Conservation (phyloP, 2,329 filamentous ascomycete species). For the Sporothrix pallida region DNA sequence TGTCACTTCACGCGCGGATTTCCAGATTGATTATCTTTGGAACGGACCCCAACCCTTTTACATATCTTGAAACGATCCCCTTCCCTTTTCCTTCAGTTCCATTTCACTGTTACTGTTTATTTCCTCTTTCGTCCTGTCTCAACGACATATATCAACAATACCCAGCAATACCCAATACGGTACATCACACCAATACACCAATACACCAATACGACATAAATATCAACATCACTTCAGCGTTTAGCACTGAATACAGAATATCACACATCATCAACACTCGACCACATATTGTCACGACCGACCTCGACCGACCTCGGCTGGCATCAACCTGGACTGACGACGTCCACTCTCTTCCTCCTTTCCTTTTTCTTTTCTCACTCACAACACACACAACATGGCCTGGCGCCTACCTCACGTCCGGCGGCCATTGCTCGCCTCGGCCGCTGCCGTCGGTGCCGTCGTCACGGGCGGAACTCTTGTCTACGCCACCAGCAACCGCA, state of each 20-base stretch:
- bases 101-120: background rate
- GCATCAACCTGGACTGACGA: conserved; percentile 2
- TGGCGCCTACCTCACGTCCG: conserved; percentile 26
- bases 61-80: background rate
- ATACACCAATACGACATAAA: background rate
- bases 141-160: conserved; percentile 9
- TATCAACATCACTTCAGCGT: background rate
- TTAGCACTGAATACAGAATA: background rate
- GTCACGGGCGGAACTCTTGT: conserved; percentile 27
- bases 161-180: background rate
- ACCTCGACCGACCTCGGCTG: background rate
- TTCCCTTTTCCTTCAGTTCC: background rate
- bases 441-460: conserved; percentile 31
- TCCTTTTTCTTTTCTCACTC: background rate
- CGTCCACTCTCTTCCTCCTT: background rate
- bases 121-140: conserved; percentile 13
- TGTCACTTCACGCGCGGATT: background rate
- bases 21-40: background rate
- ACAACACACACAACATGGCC: conserved; percentile 24
- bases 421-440: conserved; percentile 31
- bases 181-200: background rate
- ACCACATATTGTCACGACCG: background rate
- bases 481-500: background rate
- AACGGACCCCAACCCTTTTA: conserved; percentile 8
- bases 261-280: background rate